Percentiles rank a stretch among this genome's conserved stretches.
Conservation (phyloP, 306 rosid genomes). For the Echinosophora koreensis region DNA sequence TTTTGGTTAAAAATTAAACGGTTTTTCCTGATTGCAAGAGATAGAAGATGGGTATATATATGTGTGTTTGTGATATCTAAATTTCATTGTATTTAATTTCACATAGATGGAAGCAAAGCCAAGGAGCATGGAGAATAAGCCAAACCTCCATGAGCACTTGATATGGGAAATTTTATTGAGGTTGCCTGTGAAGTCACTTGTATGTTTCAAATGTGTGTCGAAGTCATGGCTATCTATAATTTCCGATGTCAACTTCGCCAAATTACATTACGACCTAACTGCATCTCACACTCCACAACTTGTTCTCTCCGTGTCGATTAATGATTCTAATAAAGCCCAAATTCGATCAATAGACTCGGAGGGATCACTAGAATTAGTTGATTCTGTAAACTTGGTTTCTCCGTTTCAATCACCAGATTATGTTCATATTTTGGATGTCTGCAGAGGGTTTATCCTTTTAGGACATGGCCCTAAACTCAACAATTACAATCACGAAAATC, state of each 20-base stretch:
- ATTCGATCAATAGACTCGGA: neutral
- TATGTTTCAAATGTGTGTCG: neutral
- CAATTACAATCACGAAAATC: neutral
- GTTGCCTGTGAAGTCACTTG: neutral
- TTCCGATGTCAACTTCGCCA: neutral
- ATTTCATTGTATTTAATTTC: too few species aligned
- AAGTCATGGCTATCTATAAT: neutral
- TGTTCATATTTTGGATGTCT: neutral
- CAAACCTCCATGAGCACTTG: neutral
- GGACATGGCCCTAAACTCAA: too few species aligned
- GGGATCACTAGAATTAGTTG: neutral
- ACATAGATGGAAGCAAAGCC: too few species aligned
- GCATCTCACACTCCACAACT: neutral
- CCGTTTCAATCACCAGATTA: too few species aligned
- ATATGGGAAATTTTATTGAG: neutral
- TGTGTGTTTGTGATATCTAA: too few species aligned
- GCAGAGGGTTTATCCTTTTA: neutral
- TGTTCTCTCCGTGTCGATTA: neutral
- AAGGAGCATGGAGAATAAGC: too few species aligned
- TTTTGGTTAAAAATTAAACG: too few species aligned
- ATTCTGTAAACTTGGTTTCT: too few species aligned
- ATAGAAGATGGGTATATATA: too few species aligned
- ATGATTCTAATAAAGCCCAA: too few species aligned
- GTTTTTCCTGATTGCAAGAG: too few species aligned
- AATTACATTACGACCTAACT: neutral